Base-by-base conservation (phyloP, 371 early-diverging fungal species). In the Circinella umbellata region DNA sequence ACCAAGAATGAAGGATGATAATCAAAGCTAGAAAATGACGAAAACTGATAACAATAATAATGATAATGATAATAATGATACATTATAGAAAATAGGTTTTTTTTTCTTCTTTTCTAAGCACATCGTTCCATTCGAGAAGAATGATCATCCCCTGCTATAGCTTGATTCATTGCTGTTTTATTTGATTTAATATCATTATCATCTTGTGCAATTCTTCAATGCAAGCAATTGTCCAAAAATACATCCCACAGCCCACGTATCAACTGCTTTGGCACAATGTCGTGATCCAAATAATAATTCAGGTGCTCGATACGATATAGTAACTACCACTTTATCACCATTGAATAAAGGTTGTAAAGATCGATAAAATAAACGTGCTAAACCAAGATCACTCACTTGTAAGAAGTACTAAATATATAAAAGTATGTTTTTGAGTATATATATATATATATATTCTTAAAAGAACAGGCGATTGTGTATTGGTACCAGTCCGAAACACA, bases 221-320 rank as follows among this genome's bases (percentile, higher is more conserved):
- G 92, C 89, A 42, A 98, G 80, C 66, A 98, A 78, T 75, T 98
- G 98, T 14, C 93, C 98, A 86, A 96, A 95, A 42, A 98, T 97
- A 71, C 97, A 98, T 7, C 99, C 99, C 4, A 96, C 87, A 5
- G 96, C 94, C 99, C 99, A 98, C 78, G 97, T 92, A 78, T 92
- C 94, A 17, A 99, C 87, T 6, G 97, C 95, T 65, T 92, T 95
- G 14, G 95, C 93, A 76, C 99, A 99, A 76, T 96, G 94, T 18
- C 93, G 82, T 3, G 93, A 83, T 14, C 98, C 98, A n/a, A 96
- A 83, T 34, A 99, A 79, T 18, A 99, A 80, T 76, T 99, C 99
- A 0, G 99, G 99, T 1, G 99, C 90, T 48, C 99, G 89, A 78
- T 99, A 99, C 98, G 97, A 98, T 54, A 97, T 92, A 0, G 99